These are phyloP conservation scores for Termitomyces sp. DNA, from an alignment of 768 basidiomycete species.

Conservation along the genomic window DNA sequence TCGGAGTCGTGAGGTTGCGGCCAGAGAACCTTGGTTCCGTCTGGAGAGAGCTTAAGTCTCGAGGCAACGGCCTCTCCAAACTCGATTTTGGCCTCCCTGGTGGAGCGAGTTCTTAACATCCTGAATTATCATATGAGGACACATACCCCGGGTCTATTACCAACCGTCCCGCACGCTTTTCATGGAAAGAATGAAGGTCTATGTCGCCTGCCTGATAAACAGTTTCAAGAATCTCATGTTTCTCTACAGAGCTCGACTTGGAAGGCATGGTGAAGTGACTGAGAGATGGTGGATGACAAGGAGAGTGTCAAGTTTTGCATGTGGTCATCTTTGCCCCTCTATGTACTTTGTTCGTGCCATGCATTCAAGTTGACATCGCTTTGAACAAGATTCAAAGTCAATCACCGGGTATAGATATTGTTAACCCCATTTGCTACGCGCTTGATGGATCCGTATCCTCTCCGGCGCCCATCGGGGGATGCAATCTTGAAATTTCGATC, in stretches of 20 bases:
- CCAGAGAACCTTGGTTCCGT: slow-evolving; percentile 57
- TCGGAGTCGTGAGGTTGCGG: slow-evolving; percentile 49
- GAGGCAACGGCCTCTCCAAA: slow-evolving; percentile 51
- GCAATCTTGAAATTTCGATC: too few relatives aligned
- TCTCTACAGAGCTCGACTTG: slow-evolving; percentile 6
- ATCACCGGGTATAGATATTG: too few relatives aligned
- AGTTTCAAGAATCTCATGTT: slow-evolving; percentile 6
- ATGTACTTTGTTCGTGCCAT: too few relatives aligned
- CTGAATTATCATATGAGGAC: neutral
- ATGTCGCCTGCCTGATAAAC: slow-evolving; percentile 8
- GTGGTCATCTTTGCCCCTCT: too few relatives aligned
- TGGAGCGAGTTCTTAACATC: neutral
- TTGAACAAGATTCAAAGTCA: too few relatives aligned
- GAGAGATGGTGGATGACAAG: neutral
- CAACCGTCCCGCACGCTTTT: slow-evolving; percentile 50
- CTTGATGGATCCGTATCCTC: too few relatives aligned
- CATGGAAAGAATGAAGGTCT: slow-evolving; percentile 41
- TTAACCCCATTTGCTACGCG: too few relatives aligned
- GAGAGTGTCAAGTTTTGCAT: neutral
- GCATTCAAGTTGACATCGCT: too few relatives aligned
- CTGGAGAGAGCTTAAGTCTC: slow-evolving; percentile 45
- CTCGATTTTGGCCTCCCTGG: slow-evolving; percentile 52
- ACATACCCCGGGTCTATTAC: slow-evolving; percentile 57
- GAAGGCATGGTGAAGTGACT: slow-evolving; percentile 7
- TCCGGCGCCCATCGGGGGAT: too few relatives aligned